phyloP scores from a whole-genome alignment of 176 grass and related monocot species.

The Ensete ventricosum region DNA sequence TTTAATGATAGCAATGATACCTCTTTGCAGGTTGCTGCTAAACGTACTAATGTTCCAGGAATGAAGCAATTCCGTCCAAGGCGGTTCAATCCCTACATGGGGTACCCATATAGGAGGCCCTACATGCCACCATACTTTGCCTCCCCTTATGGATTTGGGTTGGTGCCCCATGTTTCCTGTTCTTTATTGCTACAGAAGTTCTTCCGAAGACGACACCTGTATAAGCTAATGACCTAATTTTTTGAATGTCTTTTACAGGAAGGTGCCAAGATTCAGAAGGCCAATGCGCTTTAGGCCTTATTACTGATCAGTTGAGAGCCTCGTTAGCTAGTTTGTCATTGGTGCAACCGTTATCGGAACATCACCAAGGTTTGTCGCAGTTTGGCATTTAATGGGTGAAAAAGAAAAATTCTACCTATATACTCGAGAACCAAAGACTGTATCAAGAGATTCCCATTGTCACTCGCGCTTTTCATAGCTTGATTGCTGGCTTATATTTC shows the following conservation, averaged over 20 bases:
- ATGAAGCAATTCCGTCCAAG: constrained; percentile 59
- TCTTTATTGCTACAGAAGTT: neutral
- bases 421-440: no score
- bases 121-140: constrained; percentile 43
- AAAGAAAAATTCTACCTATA: no score
- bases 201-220: neutral
- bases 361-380: no score
- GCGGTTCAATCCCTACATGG: constrained; percentile 49
- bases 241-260: constrained; percentile 22
- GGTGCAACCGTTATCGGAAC: neutral
- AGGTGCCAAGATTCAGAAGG: constrained; percentile 54
- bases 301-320: neutral
- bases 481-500: no score
- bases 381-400: no score
- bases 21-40: constrained; percentile 43
- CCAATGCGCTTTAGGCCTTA: constrained; percentile 39
- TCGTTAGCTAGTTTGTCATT: neutral
- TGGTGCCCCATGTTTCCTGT: constrained; percentile 13
- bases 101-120: constrained; percentile 51
- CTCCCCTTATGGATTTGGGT: constrained; percentile 63
- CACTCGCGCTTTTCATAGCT: no score
- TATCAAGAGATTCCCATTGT: no score
- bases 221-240: neutral
- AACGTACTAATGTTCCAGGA: constrained; percentile 67
- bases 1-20: neutral